A percentile compares a stretch with the other conserved stretches of the same genome.
Evolutionary conservation across 768 basidiomycete species (phyloP).

Genomic region (Lactarius pseudohatsudake): DNA sequence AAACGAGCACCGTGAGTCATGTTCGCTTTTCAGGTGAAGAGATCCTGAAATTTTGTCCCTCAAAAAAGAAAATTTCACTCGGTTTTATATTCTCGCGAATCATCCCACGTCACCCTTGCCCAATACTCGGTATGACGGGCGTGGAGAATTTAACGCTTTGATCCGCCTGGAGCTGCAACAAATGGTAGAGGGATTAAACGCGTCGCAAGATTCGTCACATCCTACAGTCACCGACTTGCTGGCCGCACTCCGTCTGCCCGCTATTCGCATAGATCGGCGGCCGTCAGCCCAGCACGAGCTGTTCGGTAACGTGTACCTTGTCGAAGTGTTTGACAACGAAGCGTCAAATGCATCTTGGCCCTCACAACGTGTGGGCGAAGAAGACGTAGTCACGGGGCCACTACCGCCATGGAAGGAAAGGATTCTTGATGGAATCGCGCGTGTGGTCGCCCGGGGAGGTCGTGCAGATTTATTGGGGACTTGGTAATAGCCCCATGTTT

Average conservation of each 20-base stretch:
- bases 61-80: constrained; percentile 60
- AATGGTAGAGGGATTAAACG: not conserved
- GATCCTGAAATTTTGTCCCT: not conserved
- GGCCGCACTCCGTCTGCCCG: constrained; percentile 42
- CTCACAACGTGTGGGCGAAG: not conserved
- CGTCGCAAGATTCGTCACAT: constrained; percentile 18
- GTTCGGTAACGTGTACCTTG: constrained; percentile 63
- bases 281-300: constrained; percentile 48
- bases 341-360: constrained; percentile 3
- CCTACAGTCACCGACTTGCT: constrained; percentile 35
- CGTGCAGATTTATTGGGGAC: constrained; percentile 41
- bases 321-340: constrained; percentile 48
- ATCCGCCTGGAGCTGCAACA: constrained; percentile 37
- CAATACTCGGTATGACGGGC: constrained; percentile 12
- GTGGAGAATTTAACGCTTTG: constrained; percentile 37
- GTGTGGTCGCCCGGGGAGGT: constrained; percentile 14
- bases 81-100: constrained; percentile 60
- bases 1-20: constrained; percentile 48
- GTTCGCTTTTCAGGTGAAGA: not conserved
- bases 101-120: constrained; percentile 37
- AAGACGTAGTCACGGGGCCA: not conserved
- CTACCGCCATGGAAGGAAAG: constrained; percentile 11
- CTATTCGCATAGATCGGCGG: constrained; percentile 62
- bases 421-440: constrained; percentile 6
- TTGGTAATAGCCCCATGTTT: constrained; percentile 18